Evolutionary conservation across 176 grass and related monocot species (phyloP).

Genomic region (Cenchrus purpureus): DNA sequence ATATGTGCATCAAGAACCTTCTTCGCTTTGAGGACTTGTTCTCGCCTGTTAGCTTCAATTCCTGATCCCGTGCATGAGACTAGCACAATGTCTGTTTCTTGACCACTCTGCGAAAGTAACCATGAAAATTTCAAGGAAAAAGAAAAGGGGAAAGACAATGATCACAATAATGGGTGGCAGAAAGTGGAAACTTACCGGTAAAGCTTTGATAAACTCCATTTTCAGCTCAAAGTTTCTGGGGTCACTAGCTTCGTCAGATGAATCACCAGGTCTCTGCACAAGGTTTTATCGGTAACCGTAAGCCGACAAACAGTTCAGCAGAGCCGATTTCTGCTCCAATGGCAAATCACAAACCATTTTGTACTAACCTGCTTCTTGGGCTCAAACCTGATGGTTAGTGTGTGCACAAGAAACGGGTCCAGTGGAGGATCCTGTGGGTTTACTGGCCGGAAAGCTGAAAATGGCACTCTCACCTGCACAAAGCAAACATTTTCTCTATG

Average conservation of each 20-base stretch:
- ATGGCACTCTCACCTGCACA: slow-evolving; percentile 83
- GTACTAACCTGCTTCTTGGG: slow-evolving; percentile 82
- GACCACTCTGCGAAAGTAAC: slow-evolving; percentile 58
- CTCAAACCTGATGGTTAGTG: slow-evolving; percentile 94
- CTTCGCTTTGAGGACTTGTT: slow-evolving; percentile 95
- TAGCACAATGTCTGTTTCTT: slow-evolving; percentile 91
- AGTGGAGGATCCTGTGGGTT: slow-evolving; percentile 90
- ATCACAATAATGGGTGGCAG: not conserved
- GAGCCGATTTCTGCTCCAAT: not conserved
- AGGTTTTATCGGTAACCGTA: slow-evolving; percentile 18
- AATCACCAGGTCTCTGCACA: slow-evolving; percentile 81
- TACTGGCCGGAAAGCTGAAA: slow-evolving; percentile 89
- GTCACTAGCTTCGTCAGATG: slow-evolving; percentile 64
- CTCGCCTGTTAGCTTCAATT: slow-evolving; percentile 81
- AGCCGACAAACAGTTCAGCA: not conserved
- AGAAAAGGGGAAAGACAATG: not conserved
- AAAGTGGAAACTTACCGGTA: slow-evolving; percentile 74
- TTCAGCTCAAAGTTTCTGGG: slow-evolving; percentile 93
- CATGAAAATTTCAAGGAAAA: not conserved
- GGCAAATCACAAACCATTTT: not conserved
- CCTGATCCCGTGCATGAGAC: slow-evolving; percentile 92
- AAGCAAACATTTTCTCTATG: slow-evolving; percentile 22
- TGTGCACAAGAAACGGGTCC: slow-evolving; percentile 98
- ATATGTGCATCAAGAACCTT: slow-evolving; percentile 47
- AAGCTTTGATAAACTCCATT: slow-evolving; percentile 94